Conservation (phyloP, 2,329 filamentous ascomycete genomes). For the Niveomyces coronatus region DNA sequence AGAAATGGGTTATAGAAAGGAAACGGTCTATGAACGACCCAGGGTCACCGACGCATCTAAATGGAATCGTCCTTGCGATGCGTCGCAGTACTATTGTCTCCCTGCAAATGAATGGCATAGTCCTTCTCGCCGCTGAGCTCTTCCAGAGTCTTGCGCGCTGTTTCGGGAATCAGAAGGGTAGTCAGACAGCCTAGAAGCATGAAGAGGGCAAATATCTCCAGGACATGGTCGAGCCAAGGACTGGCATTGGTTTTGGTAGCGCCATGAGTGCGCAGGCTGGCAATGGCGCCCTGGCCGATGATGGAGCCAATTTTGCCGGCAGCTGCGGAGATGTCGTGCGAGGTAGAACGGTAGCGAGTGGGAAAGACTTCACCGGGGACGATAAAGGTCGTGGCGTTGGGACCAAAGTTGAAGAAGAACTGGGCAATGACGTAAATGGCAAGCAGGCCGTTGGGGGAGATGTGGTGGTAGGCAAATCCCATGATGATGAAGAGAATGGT, state of each 20-base stretch:
- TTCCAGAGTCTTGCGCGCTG: conserved; percentile 64
- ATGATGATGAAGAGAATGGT: conserved; percentile 52
- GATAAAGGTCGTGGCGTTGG: conserved; percentile 48
- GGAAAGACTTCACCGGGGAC: conserved; percentile 48
- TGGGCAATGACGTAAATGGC: conserved; percentile 46
- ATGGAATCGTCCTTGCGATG: too few species aligned
- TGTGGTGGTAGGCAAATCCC: conserved; percentile 49
- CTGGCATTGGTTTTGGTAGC: conserved; percentile 25
- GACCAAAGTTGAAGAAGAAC: conserved; percentile 51
- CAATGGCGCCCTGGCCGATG: conserved; percentile 47
- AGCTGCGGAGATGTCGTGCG: conserved; percentile 47
- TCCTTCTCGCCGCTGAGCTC: conserved; percentile 36
- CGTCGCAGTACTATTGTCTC: too few species aligned
- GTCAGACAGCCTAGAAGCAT: conserved; percentile 64
- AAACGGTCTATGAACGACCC: too few species aligned
- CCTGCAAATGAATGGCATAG: conserved; percentile 10
- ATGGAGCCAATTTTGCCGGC: conserved; percentile 46
- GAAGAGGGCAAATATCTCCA: conserved; percentile 66
- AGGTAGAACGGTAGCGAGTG: conserved; percentile 45
- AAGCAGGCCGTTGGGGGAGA: conserved; percentile 41
- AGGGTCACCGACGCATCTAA: too few species aligned
- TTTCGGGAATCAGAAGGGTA: conserved; percentile 62
- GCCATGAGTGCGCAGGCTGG: conserved; percentile 39
- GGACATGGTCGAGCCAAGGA: conserved; percentile 69
- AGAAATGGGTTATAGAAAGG: too few species aligned